phyloP scores from a whole-genome alignment of 2,329 filamentous ascomycete species.

The Claviceps sp. region DNA sequence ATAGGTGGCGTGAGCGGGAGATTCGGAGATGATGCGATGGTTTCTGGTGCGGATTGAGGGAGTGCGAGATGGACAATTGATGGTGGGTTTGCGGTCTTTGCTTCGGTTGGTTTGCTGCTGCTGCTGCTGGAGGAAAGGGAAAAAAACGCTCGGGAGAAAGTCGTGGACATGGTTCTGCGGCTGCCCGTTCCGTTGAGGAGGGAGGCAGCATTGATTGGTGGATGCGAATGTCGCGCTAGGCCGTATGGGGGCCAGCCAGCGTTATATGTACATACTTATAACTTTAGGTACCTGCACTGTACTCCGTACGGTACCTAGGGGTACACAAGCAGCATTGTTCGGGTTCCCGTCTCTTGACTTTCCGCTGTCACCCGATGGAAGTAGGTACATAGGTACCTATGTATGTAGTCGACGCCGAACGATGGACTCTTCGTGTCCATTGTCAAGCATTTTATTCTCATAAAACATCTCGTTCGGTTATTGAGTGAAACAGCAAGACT shows the following conservation, averaged over 20 bases:
- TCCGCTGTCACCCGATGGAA: too few species aligned
- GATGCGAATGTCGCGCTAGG: conserved; percentile 13
- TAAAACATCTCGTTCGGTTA: too few species aligned
- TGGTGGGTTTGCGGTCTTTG: conserved; percentile 13
- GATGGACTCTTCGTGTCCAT: too few species aligned
- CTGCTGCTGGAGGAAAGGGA: conserved; percentile 15
- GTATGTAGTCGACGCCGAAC: too few species aligned
- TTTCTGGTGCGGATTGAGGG: not conserved
- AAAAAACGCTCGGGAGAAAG: conserved; percentile 36
- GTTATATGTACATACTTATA: too few species aligned
- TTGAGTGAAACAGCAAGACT: too few species aligned
- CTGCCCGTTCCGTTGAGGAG: conserved; percentile 6
- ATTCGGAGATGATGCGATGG: not conserved
- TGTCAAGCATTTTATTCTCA: too few species aligned
- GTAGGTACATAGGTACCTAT: too few species aligned
- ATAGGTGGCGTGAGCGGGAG: not conserved
- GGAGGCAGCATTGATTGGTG: conserved; percentile 7
- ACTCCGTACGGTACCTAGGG: too few species aligned
- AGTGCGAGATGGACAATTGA: conserved; percentile 21
- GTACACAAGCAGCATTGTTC: too few species aligned
- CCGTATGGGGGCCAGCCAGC: conserved; percentile 11
- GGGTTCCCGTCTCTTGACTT: too few species aligned
- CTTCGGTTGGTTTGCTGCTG: conserved; percentile 1
- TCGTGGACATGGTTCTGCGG: conserved; percentile 22
- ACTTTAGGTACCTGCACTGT: too few species aligned